Evolutionary conservation across 2,329 filamentous ascomycete species (phyloP), one percentile per base, ranked within the genome.

Genomic region (Cladosporium sp.): DNA sequence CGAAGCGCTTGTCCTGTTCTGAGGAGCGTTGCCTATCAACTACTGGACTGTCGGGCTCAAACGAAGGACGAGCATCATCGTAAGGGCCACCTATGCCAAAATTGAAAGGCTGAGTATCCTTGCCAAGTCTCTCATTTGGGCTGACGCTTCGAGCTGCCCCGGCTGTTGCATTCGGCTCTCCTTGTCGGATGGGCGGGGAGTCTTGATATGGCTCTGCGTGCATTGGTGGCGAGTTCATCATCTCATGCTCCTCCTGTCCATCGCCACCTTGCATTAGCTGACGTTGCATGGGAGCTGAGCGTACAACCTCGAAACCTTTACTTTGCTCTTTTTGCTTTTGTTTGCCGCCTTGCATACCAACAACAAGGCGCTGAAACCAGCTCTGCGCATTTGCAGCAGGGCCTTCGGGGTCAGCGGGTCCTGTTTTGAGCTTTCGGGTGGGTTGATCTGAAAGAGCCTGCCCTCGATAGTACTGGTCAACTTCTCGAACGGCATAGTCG

Each of bases 391-490:
- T 92, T 1, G 89, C 86, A 16, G 95, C 87, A 0, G 91, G 89
- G 0, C 91, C 88, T 32, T 91, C 95, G 0, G 93, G 93, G 71
- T 98, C 92, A 7, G 91, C 90, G 2, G 93, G 93, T 0, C 93
- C 93, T 4, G 93, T 98, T 61, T 93, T 92, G 43, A 96, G 75
- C 64, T 88, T 92, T 43, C 93, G 80, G 16, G 87, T 89, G 0
- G 86, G 86, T 3, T 83, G 83, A 53, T 89, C 87, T 1, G 89
- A 86, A 11, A 97, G 72, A 1, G 92, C 89, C 16, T 90, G 88
- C 0, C 93, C 93, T 29, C 93, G 83, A 62, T 98, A 97, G 69
- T 97, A 97, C 62, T 95, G 95, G 67, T 98, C 93, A 0, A 94
- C 89, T 68, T 98, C 93, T 50, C 93, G 85, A 1, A 92, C 93